Conservation (phyloP, 352 stramenopile genomes). For the Pythium brassicae region DNA sequence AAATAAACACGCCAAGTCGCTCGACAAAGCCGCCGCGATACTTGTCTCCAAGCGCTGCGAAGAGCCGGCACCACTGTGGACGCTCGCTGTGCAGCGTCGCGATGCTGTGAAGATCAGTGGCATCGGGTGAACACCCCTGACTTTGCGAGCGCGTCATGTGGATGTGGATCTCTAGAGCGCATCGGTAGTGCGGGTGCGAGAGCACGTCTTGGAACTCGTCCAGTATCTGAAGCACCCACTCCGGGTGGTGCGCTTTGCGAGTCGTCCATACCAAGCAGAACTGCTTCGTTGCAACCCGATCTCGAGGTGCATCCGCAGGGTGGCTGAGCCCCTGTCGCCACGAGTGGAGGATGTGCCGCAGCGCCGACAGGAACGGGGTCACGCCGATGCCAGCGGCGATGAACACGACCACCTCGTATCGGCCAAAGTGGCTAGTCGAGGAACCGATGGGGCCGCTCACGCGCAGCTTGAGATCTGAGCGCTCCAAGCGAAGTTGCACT, state of each 20-base stretch:
- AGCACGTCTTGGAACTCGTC: slow-evolving; percentile 28
- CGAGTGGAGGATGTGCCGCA: slow-evolving; percentile 35
- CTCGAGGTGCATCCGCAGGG: too few relatives aligned
- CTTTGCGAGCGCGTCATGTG: slow-evolving; percentile 13
- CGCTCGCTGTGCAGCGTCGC: slow-evolving; percentile 9
- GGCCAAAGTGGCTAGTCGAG: slow-evolving; percentile 15
- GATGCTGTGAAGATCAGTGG: background rate
- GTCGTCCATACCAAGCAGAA: slow-evolving; percentile 23
- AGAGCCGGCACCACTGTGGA: slow-evolving; percentile 9
- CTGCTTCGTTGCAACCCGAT: too few relatives aligned
- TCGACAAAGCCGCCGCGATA: background rate
- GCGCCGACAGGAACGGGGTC: slow-evolving; percentile 38
- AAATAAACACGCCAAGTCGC: slow-evolving; percentile 19
- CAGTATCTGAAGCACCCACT: slow-evolving; percentile 19
- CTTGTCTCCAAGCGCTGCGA: slow-evolving; percentile 1
- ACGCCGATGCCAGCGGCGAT: slow-evolving; percentile 35
- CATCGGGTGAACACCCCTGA: too few relatives aligned
- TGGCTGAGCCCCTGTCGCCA: slow-evolving; percentile 7
- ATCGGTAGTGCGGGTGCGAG: background rate
- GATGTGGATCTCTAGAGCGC: slow-evolving; percentile 14
- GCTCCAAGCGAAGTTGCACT: background rate
- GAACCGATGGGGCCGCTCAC: slow-evolving; percentile 35
- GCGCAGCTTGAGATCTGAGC: slow-evolving; percentile 6
- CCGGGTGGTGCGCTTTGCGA: slow-evolving; percentile 11
- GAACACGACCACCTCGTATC: slow-evolving; percentile 29